Evolutionary conservation across 1,284 basidiomycete genomes (phyloP).

Genomic region (Ustilago sp.): DNA sequence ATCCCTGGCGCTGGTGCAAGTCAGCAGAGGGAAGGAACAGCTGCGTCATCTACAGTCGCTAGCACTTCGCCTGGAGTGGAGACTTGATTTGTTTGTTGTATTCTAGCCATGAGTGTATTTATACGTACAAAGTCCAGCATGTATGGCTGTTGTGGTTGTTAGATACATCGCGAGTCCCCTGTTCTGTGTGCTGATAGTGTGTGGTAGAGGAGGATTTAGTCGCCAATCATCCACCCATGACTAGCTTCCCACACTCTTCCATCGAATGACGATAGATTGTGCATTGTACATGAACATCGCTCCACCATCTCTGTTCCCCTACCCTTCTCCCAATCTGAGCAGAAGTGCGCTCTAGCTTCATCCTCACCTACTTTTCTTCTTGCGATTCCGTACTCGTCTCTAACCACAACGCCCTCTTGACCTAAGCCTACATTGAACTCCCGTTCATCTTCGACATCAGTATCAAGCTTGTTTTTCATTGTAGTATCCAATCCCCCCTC

Average conservation of each 20-base stretch:
- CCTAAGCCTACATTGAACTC: not conserved
- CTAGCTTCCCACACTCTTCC: not conserved
- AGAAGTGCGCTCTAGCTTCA: not conserved
- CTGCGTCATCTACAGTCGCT: not conserved
- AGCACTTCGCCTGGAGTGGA: not conserved
- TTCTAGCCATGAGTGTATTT: too few relatives aligned
- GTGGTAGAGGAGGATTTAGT: not conserved
- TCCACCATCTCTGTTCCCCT: not conserved
- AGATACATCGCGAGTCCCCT: too few relatives aligned
- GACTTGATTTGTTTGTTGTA: too few relatives aligned
- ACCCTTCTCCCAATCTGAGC: not conserved
- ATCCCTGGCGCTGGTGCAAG: slow-evolving; percentile 14
- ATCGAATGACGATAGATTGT: not conserved
- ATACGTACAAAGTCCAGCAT: too few relatives aligned
- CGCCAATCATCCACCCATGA: not conserved
- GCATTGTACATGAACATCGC: not conserved
- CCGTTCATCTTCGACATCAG: not conserved
- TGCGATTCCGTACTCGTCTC: not conserved
- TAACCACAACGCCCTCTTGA: not conserved
- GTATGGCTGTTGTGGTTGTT: too few relatives aligned
- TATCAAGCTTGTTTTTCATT: not conserved
- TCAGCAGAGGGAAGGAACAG: not conserved
- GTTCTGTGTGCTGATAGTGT: not conserved
- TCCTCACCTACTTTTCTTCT: not conserved
- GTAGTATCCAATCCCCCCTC: too few relatives aligned